Base-by-base conservation (phyloP, 2,329 filamentous ascomycete species). In the Epichloe elymi region DNA sequence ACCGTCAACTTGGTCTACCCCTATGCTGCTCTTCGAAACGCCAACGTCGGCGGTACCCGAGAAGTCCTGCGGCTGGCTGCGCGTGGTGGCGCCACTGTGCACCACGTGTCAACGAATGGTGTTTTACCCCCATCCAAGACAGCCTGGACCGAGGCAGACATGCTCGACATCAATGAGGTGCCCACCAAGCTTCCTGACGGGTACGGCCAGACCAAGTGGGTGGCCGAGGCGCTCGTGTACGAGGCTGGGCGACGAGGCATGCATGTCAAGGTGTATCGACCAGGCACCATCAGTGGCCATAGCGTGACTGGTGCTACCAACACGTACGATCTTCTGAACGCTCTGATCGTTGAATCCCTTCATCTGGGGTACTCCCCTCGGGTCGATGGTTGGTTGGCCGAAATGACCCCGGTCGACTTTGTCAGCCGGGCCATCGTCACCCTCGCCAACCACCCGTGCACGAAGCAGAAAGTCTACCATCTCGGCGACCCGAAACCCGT, bases 341-440 rank as follows among this genome's bases (percentile, higher is more conserved):
- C 86, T 0, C 64, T 91, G 51, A 75, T 90, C 26, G 83, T 89
- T 1, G 86, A 90, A 62, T 89, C 86, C 0, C 74, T 90, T 38
- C 80, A 85, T 49, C 73, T 90, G 3, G 85, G 85, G 5, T 77
- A 78, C 57, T 78, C 78, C 1, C 86, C 86, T 0, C 75, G 86
- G 49, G 80, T 89, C 4, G 74, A 83, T 47, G 81, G 81, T 41
- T 91, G 86, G 86, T 79, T 82, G 47, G 78, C 85, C 1, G 86
- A 91, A 67, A 90, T 90, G 86, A 89, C 86, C 0, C 86, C 86
- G 0, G 86, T 88, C 14, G 86, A 91, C 65, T 89, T 87, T 59
- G 85, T 89, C 53, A 86, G 82, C 67, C 81, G 80, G 55, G 80
- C 85, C 4, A 86, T 91, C 56, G 70, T 86, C 23, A 79, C 84